These are phyloP conservation scores for Mycothermus thermophilus DNA, from an alignment of 495 filamentous ascomycete species.

Conservation along the genomic window DNA sequence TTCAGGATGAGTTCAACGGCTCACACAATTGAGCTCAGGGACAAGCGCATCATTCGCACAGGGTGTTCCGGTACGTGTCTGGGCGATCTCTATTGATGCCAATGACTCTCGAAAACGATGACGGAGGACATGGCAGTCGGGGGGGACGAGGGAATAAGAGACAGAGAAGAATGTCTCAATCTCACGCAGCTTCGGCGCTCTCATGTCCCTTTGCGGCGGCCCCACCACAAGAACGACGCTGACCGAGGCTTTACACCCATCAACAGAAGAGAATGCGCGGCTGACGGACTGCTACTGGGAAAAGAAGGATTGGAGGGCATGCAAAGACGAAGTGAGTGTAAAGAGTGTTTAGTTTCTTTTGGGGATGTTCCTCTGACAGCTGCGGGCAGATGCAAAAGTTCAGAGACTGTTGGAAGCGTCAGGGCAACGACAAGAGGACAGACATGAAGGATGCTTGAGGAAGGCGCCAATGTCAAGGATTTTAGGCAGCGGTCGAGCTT, in stretches of 20 bases:
- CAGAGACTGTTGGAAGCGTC: slow-evolving; percentile 79
- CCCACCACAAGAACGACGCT: no score
- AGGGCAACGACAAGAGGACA: slow-evolving; percentile 78
- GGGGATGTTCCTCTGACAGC: slow-evolving; percentile 2
- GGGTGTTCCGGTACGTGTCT: slow-evolving; percentile 64
- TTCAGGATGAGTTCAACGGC: no score
- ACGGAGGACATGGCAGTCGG: no score
- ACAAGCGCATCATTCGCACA: slow-evolving; percentile 95
- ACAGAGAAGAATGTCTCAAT: no score
- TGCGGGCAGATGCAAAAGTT: slow-evolving; percentile 74
- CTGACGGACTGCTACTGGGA: slow-evolving; percentile 93
- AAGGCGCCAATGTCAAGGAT: no score
- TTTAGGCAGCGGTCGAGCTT: no score
- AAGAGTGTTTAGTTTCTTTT: slow-evolving; percentile 5
- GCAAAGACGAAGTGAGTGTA: slow-evolving; percentile 70
- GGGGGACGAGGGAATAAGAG: no score
- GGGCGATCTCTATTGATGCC: no score
- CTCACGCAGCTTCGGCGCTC: no score
- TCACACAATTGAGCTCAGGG: slow-evolving; percentile 27
- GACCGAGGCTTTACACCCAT: no score
- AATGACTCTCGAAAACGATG: no score
- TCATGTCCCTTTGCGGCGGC: not conserved
- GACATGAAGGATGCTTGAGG: slow-evolving; percentile 46
- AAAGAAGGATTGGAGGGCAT: slow-evolving; percentile 91
- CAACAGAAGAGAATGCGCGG: slow-evolving; percentile 70